Evolutionary conservation across 495 filamentous ascomycete species (phyloP).

Genomic region (Aspergillus biplanus): DNA sequence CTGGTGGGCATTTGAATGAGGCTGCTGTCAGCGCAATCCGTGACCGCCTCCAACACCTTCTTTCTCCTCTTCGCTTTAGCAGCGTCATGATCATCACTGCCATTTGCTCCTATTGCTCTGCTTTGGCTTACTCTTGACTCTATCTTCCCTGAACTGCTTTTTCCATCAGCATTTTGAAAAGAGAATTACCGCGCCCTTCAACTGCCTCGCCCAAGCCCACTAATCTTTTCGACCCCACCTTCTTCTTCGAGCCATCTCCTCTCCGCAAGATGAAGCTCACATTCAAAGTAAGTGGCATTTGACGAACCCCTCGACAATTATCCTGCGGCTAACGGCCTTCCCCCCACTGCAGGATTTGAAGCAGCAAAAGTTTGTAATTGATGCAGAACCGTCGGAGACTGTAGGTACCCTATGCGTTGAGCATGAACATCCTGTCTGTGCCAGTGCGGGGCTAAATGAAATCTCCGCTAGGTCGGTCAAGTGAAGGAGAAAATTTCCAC

Average conservation of each 20-base stretch:
- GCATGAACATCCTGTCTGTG: conserved; percentile 10
- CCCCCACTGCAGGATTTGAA: conserved; percentile 75
- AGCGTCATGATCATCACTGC: conserved; percentile 25
- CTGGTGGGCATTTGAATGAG: conserved; percentile 7
- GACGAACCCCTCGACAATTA: conserved; percentile 25
- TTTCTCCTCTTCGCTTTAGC: conserved; percentile 12
- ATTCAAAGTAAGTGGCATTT: conserved; percentile 65
- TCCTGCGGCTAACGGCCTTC: conserved; percentile 21
- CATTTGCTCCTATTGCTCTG: conserved; percentile 10
- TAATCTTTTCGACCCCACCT: conserved; percentile 14
- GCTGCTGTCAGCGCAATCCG: neutral
- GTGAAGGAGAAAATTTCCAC: conserved; percentile 87
- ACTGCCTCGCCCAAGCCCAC: neutral
- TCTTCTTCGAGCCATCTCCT: conserved; percentile 24
- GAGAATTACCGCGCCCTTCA: neutral
- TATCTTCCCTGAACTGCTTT: neutral
- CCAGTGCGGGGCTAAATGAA: conserved; percentile 39
- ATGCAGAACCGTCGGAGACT: conserved; percentile 89
- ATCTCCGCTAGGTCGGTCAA: conserved; percentile 68
- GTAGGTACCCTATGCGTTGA: conserved; percentile 56
- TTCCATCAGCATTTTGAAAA: neutral
- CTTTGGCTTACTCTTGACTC: conserved; percentile 10
- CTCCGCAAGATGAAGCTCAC: conserved; percentile 76
- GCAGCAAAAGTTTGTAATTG: conserved; percentile 95
- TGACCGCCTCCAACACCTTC: conserved; percentile 30